Evolutionary conservation across 768 basidiomycete species (phyloP), one percentile per base, ranked within the genome.

Genomic region (Hemileccinum impolitum): DNA sequence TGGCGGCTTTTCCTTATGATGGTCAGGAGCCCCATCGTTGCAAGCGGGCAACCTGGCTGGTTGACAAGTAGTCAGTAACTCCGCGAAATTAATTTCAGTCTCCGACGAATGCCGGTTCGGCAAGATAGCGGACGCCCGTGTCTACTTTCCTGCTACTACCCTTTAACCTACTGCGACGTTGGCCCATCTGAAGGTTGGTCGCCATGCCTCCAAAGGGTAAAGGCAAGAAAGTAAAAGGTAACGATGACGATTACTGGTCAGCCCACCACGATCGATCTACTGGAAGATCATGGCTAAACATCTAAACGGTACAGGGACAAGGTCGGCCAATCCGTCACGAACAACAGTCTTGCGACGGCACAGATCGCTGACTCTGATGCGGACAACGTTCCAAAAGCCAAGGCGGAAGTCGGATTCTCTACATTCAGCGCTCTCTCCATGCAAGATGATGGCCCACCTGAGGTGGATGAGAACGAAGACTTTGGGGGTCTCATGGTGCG

Each of bases 1-100:
- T 84, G 84, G 36, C 94, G 77, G 61, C 94, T 94, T 73, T 99
- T 99, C 48, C 96, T 76, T 56, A 99, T 98, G 66, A 98, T 92
- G 6, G 96, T 96, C 51, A 98, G 82, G 36, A 99, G 80, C 1
- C 95, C 96, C 94, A 95, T 94, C 13, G 48, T n/a, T 39, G 42
- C 39, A 32, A 45, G 21, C 25, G 28, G 4, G 2, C 28, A 12
- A 30, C 28, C 9, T 12, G n/a, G n/a, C n/a, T n/a, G n/a, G n/a
- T n/a, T n/a, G n/a, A n/a, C n/a, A 30, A 30, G 26, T 34, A 9
- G 19, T 28, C 8, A 17, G 25, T 28, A 31, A 35, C 55, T 44
- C 50, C 55, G 52, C 56, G 55, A 19, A 38, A 2, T 7, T n/a
- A 14, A 11, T 45, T 58, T 58, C 47, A 35, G 35, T 41, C 49